These are phyloP conservation scores for Cylindrodendrum hubeiense DNA, from an alignment of 2,329 filamentous ascomycete genomes.

Conservation along the genomic window DNA sequence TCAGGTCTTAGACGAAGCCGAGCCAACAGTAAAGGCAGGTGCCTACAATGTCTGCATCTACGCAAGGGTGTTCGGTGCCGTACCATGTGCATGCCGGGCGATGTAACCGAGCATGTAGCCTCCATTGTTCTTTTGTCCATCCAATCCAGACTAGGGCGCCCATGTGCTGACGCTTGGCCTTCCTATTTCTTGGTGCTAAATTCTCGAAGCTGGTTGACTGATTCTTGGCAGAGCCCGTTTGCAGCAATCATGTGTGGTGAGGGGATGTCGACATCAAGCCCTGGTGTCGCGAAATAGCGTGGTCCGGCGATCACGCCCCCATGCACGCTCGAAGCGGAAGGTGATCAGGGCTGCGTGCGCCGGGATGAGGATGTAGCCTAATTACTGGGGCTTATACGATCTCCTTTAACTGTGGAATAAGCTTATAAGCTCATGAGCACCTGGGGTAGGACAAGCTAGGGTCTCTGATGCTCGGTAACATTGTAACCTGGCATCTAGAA, in stretches of 20 bases:
- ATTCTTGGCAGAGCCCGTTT: conserved; percentile 7
- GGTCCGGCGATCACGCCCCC: neutral
- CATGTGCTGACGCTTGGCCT: conserved; percentile 11
- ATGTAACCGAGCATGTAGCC: conserved; percentile 14
- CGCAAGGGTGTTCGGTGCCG: neutral
- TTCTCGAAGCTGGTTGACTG: neutral
- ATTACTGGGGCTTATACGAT: neutral
- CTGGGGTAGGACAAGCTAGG: neutral
- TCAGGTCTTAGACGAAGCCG: neutral
- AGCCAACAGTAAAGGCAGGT: conserved; percentile 1
- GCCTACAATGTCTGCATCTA: neutral
- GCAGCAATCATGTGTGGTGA: conserved; percentile 7
- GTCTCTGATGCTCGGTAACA: neutral
- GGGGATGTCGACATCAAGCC: conserved; percentile 28
- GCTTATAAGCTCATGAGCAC: conserved; percentile 20
- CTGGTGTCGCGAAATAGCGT: conserved; percentile 19
- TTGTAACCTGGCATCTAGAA: neutral
- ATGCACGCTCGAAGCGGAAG: conserved; percentile 16
- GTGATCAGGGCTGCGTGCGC: conserved; percentile 39
- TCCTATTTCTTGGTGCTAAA: conserved; percentile 1
- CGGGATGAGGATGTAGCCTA: neutral
- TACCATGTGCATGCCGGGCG: conserved; percentile 1
- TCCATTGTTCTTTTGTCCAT: neutral
- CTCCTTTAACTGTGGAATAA: conserved; percentile 10
- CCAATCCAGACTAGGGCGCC: neutral